Conservation (phyloP, 495 filamentous ascomycete species). For the Polyplosphaeria fusca region DNA sequence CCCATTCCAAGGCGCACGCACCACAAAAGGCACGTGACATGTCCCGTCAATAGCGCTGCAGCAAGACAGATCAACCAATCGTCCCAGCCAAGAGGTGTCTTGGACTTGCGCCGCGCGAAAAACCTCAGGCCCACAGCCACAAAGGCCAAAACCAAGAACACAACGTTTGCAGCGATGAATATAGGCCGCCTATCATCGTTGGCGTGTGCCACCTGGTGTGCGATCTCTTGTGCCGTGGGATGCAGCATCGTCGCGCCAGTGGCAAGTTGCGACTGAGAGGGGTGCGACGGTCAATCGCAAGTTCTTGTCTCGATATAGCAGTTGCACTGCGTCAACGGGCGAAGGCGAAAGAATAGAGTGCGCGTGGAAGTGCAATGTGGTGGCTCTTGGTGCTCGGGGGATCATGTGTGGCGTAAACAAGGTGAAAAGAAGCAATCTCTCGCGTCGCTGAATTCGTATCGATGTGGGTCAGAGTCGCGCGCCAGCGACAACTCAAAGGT, state of each 20-base stretch:
- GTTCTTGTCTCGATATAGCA: too few species aligned
- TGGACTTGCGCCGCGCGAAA: slow-evolving; percentile 3
- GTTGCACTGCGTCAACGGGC: too few species aligned
- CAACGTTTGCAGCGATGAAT: slow-evolving; percentile 7
- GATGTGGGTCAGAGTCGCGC: too few species aligned
- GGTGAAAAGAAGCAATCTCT: too few species aligned
- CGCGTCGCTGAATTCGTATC: too few species aligned
- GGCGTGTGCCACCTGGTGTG: slow-evolving; percentile 6
- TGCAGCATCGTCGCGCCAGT: slow-evolving; percentile 3
- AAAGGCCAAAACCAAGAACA: slow-evolving; percentile 3
- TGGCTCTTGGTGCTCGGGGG: too few species aligned
- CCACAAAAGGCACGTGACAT: slow-evolving; percentile 5
- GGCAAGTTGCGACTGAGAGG: too few species aligned
- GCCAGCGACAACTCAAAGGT: too few species aligned
- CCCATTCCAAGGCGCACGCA: slow-evolving; percentile 1
- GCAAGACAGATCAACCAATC: slow-evolving; percentile 16
- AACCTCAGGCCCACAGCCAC: slow-evolving; percentile 12
- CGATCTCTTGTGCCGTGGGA: not conserved
- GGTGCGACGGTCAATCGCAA: too few species aligned
- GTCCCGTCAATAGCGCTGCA: not conserved
- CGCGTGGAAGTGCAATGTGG: too few species aligned
- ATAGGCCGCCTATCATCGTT: slow-evolving; percentile 3
- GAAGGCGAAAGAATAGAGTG: too few species aligned
- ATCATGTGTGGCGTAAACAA: too few species aligned
- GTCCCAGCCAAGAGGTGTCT: slow-evolving; percentile 13